A percentile compares a stretch with the other conserved stretches of the same genome.
Conservation (phyloP, 2,329 filamentous ascomycete species). For the Cordyceps cateniannulata region DNA sequence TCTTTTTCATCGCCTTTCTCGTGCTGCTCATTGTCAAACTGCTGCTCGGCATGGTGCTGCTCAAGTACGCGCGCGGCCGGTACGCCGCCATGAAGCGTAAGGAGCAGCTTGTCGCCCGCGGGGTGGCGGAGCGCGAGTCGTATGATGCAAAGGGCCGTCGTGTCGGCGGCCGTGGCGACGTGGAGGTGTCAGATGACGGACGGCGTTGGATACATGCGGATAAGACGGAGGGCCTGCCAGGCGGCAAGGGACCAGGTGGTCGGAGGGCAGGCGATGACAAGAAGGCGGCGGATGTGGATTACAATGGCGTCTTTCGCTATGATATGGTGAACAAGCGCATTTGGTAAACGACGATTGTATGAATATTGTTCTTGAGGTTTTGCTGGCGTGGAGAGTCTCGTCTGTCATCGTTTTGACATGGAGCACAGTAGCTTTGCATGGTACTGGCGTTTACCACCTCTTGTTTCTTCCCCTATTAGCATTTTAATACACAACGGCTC, state of each 20-base stretch:
- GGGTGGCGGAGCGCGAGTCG: slow-evolving; percentile 43
- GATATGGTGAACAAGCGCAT: slow-evolving; percentile 97
- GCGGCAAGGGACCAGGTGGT: slow-evolving; percentile 46
- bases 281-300: slow-evolving; percentile 38
- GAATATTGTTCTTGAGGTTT: background rate
- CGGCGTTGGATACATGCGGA: slow-evolving; percentile 81
- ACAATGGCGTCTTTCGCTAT: slow-evolving; percentile 70
- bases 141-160: slow-evolving; percentile 67
- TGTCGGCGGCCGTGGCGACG: slow-evolving; percentile 73
- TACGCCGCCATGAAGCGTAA: slow-evolving; percentile 75
- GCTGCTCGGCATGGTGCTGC: slow-evolving; percentile 77
- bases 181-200: slow-evolving; percentile 86
- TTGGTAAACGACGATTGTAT: slow-evolving; percentile 52
- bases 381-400: background rate
- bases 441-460: background rate
- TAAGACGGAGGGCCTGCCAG: slow-evolving; percentile 64
- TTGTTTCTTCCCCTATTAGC: background rate
- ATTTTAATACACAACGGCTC: background rate
- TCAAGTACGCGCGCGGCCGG: slow-evolving; percentile 70
- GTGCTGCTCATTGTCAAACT: slow-evolving; percentile 80
- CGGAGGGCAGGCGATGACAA: slow-evolving; percentile 43
- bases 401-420: background rate
- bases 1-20: slow-evolving; percentile 80
- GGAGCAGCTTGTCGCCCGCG: slow-evolving; percentile 46
- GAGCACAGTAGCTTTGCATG: background rate